A percentile compares a stretch with the other conserved stretches of the same genome.
Evolutionary conservation across 331 rosid species (phyloP).

Genomic region (Malus hybrid): DNA sequence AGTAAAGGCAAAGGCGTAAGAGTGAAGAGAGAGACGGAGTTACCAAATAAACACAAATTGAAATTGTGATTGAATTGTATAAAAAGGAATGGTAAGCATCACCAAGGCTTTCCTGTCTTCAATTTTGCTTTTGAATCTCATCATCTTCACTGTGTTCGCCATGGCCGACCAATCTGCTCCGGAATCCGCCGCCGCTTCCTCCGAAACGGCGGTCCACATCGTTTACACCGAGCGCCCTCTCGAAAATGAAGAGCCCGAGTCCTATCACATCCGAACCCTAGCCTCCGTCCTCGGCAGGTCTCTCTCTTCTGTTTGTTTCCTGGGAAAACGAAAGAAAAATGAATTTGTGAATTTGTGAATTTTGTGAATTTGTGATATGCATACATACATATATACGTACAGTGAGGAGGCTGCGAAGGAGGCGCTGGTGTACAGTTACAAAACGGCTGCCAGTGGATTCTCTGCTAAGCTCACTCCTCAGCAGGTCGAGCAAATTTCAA

Average conservation of each 20-base stretch:
- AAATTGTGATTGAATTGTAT: neutral
- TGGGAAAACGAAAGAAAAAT: neutral
- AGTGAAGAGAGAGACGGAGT: neutral
- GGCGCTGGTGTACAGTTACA: conserved; percentile 84
- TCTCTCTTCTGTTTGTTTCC: neutral
- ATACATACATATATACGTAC: neutral
- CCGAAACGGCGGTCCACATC: conserved; percentile 53
- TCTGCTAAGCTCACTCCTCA: conserved; percentile 94
- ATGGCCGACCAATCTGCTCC: conserved; percentile 39
- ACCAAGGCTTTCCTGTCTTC: neutral
- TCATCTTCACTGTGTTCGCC: neutral
- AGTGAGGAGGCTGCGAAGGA: conserved; percentile 95
- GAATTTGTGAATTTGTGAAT: neutral
- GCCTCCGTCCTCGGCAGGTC: conserved; percentile 53
- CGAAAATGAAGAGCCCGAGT: conserved; percentile 56
- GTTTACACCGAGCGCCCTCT: conserved; percentile 67
- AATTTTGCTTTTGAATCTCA: conserved; percentile 5
- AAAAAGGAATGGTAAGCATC: neutral
- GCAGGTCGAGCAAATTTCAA: conserved; percentile 65
- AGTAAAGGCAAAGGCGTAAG: neutral
- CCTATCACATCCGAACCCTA: conserved; percentile 80
- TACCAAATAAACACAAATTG: neutral
- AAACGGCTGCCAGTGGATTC: conserved; percentile 84
- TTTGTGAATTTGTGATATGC: neutral
- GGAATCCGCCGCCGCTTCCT: conserved; percentile 29